These are phyloP conservation scores for Cercophora newfieldiana DNA, from an alignment of 495 filamentous ascomycete species.

Conservation along the genomic window DNA sequence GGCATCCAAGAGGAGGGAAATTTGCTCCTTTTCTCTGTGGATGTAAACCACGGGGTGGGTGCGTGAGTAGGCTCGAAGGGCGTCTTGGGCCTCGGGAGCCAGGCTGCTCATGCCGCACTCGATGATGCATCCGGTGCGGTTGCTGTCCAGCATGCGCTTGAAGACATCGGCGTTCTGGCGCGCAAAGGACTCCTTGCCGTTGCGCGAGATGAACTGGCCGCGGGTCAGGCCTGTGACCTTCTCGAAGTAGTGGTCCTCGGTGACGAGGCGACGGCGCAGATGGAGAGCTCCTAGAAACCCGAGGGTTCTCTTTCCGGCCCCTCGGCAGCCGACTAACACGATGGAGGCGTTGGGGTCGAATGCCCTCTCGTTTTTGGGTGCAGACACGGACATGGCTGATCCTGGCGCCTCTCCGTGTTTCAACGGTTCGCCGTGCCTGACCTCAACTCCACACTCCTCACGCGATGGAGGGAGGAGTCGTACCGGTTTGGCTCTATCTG, in stretches of 20 bases:
- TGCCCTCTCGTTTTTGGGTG: constrained; percentile 40
- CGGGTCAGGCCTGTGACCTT: constrained; percentile 63
- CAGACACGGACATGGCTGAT: constrained; percentile 29
- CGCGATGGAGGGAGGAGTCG: not conserved
- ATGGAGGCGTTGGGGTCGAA: constrained; percentile 68
- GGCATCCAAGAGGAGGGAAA: constrained; percentile 62
- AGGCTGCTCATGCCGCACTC: constrained; percentile 60
- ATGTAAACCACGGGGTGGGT: constrained; percentile 76
- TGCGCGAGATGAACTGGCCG: constrained; percentile 58
- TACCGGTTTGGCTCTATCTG: too few relatives aligned
- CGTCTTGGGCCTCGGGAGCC: constrained; percentile 58
- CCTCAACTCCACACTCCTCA: not conserved
- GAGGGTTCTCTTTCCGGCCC: constrained; percentile 74
- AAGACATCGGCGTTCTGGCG: constrained; percentile 63
- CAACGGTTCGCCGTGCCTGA: not conserved
- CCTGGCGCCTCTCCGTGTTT: not conserved
- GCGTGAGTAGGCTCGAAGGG: constrained; percentile 56
- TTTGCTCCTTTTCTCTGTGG: constrained; percentile 65
- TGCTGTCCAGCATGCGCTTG: constrained; percentile 63
- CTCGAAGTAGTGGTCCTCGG: constrained; percentile 70
- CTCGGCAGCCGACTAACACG: constrained; percentile 72
- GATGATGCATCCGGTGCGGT: constrained; percentile 67
- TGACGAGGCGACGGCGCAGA: constrained; percentile 67
- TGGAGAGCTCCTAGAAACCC: constrained; percentile 75
- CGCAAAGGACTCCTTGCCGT: constrained; percentile 61